Evolutionary conservation across 345 rosid species (phyloP), one percentile per base, ranked within the genome.

Genomic region (Cardamine chenopodiifolia): DNA sequence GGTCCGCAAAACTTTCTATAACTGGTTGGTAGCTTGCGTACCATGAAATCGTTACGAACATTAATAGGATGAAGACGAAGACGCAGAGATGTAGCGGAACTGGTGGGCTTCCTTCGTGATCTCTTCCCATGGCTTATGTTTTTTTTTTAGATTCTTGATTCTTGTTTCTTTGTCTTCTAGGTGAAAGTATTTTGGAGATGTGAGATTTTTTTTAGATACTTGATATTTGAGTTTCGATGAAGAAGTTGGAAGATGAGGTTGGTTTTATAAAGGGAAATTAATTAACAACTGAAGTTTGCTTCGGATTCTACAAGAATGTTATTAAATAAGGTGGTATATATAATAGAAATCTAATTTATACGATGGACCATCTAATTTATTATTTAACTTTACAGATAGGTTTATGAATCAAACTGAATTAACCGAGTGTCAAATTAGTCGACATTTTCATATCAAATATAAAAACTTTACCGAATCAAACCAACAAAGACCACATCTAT

Each of bases 1-100:
- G 91, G 9, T 84, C 82, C 12, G 85, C 55, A 29, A 81, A 2
- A 62, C 82, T 70, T 63, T 87, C 89, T 1, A 87, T 11, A 26
- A 84, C 63, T 2, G 87, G 82, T 75, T 85, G 86, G 65, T 85
- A 82, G 75, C 82, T 85, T 13, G 71, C 62, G 79, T 85, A 84
- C 91, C 89, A 87, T 14, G 86, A 73, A 8, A 87, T 34, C 0
- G 80, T 76, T 5, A 85, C 37, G 34, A 87, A 74, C 76, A 78
- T 71, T 1, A 87, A 12, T 61, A 87, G 73, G 50, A 82, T 80
- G 17, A 81, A 2, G 17, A 81, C 8, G 80, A 87, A 85, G 83
- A 82, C 83, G 53, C 81, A 84, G 0, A 85, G 85, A 75, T 85
- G 89, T 40, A 79, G 2, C 2, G 87, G 89, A 66, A 81, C 71